Evolutionary conservation across 2,329 filamentous ascomycete genomes (phyloP).

Genomic region (Monilinia laxa): DNA sequence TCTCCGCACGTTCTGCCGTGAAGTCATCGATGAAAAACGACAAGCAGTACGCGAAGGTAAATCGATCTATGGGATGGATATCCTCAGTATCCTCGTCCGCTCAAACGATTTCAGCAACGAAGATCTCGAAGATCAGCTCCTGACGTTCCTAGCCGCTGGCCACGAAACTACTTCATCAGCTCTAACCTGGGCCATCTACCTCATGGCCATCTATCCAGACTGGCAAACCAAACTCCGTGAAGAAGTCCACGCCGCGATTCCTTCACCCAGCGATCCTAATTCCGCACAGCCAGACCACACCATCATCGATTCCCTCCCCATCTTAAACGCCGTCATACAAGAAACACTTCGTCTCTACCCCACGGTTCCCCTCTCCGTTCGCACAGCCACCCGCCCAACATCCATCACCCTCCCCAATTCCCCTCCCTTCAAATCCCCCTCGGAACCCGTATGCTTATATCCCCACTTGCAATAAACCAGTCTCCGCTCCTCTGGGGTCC

Average conservation of each 20-base stretch:
- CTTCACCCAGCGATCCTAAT: conserved; percentile 36
- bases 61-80: conserved; percentile 54
- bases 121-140: conserved; percentile 77
- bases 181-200: conserved; percentile 63
- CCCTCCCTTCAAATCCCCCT: conserved; percentile 58
- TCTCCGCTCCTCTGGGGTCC: conserved; percentile 58
- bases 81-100: conserved; percentile 74
- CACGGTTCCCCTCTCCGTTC: conserved; percentile 63
- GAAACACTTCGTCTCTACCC: conserved; percentile 68
- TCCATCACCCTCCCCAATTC: conserved; percentile 55
- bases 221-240: conserved; percentile 58
- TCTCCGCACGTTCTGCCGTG: conserved; percentile 63
- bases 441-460: conserved; percentile 54
- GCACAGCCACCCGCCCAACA: conserved; percentile 57
- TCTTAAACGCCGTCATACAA: conserved; percentile 64
- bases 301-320: conserved; percentile 62
- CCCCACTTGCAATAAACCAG: conserved; percentile 57
- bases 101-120: conserved; percentile 74
- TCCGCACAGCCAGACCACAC: conserved; percentile 42
- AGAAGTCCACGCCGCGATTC: conserved; percentile 53
- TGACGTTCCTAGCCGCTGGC: conserved; percentile 80
- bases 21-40: conserved; percentile 70
- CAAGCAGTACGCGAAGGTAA: conserved; percentile 42
- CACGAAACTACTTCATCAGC: conserved; percentile 77
- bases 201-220: conserved; percentile 56